phyloP scores from a whole-genome alignment of 2,329 filamentous ascomycete species.

The Nemania sp. region DNA sequence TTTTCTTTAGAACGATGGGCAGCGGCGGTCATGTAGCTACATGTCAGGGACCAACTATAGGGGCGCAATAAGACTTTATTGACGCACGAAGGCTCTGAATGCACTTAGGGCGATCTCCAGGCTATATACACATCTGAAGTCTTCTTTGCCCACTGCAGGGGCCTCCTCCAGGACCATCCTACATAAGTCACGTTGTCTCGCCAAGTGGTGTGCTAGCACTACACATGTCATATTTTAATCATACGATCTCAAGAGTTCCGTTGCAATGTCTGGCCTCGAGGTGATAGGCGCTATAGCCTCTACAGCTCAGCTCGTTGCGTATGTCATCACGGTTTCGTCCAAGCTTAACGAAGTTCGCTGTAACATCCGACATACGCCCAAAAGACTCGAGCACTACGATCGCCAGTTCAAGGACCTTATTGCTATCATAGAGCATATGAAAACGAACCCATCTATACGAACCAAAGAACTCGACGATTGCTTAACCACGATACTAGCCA shows the following conservation, averaged over 20 bases:
- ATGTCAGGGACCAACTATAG: no score
- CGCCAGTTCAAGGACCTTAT: background rate
- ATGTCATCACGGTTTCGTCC: slow-evolving; percentile 10
- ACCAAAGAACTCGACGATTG: background rate
- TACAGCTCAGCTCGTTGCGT: slow-evolving; percentile 7
- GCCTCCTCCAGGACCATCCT: no score
- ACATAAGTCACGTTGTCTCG: no score
- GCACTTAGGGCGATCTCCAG: no score
- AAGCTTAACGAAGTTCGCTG: slow-evolving; percentile 15
- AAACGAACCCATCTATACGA: background rate
- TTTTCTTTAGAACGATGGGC: background rate
- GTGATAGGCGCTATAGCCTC: slow-evolving; percentile 7
- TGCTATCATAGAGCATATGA: background rate
- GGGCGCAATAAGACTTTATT: no score
- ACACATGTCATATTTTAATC: background rate
- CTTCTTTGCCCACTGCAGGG: no score
- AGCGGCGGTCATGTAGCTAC: no score
- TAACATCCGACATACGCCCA: slow-evolving; percentile 4
- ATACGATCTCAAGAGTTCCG: background rate
- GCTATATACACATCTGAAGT: no score
- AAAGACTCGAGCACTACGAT: background rate
- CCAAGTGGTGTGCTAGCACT: no score
- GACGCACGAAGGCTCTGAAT: no score
- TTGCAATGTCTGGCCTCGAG: slow-evolving; percentile 19
- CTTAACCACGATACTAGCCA: background rate